Evolutionary conservation across 2,329 filamentous ascomycete species (phyloP), one percentile per base, ranked within the genome.

Genomic region (Polytolypa hystricis): DNA sequence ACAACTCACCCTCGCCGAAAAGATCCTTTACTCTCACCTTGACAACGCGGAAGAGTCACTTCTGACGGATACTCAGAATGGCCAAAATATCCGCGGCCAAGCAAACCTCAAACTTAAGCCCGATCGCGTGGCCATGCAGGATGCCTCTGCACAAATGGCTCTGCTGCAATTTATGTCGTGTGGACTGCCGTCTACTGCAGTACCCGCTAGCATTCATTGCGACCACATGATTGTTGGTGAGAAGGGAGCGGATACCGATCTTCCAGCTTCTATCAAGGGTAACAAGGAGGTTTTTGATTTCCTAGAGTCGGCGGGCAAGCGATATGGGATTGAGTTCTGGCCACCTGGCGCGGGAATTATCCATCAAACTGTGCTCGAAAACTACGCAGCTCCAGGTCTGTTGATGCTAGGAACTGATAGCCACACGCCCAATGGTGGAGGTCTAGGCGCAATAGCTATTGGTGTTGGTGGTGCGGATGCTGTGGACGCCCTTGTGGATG

Each of bases 391-490:
- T n/a, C 91, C 91, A 14, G 91, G 91, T 33, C 65, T 96, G 50
- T 95, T 98, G 87, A 96, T 98, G 86, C 74, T 98, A 27, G 91
- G 91, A 38, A 98, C 91, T 19, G 91, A 98, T 62, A 93, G 84
- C 53, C 91, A 98, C 62, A 95, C 86, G 30, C 91, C 91, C 29
- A 98, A 96, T 56, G 91, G 85, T n/a, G 91, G 91, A 50, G 91
- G 91, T 41, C 69, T 96, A 37, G 86, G 83, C 48, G 87, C 85
- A 3, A 85, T 95, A 52, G 91, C 91, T 6, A 96, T 98, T 57
- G 91, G 91, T 59, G 91, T 98, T 21, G 91, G 91, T 54, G 91
- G 91, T 54, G 91, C 91, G 16, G 91, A 98, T 64, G 91, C 91
- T 16, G 91, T 98, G 2, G 91, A 98, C 64, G 91, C 89, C 5